Base-by-base conservation (phyloP, 2,329 filamentous ascomycete species). In the Neofusicoccum laricinum region DNA sequence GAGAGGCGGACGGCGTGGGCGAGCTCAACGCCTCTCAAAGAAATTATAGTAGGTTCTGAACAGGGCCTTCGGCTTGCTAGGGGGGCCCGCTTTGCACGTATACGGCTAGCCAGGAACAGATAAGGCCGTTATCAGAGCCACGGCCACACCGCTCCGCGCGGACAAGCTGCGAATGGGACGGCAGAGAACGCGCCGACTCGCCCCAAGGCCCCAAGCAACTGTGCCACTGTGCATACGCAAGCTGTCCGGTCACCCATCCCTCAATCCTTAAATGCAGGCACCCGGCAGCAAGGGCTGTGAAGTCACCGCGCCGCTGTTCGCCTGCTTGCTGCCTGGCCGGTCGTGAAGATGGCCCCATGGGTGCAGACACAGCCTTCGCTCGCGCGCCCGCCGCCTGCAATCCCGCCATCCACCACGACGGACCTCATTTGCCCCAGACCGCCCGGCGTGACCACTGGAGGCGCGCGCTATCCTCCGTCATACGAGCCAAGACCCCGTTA, bases 171-270 rank as follows among this genome's bases (percentile, higher is more conserved):
- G 19, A 25, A 15, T 43, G 38, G 34, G 17, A 17, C 40, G 40
- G 5, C 41, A 59, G 25, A 21, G 15, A 40, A 8, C 12, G 10
- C 30, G n/a, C 49, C n/a, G 15, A 19, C 32, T 3, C 15, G 40
- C 51, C n/a, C n/a, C n/a, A n/a, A n/a, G n/a, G n/a, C n/a, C n/a
- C 51, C 7, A 17, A 4, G 10, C 55, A 21, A 25, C 55, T 21
- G 55, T 59, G 55, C 30, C 41, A 36, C 41, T 6, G 30, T 59
- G 55, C 55, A 58, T 40, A 58, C 53, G 53, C 53, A 58, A 46
- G 40, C 55, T 11, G 8, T 10, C 40, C 32, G 12, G 14, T 19
- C 30, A 19, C 21, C 25, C 12, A 7, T 19, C 15, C 10, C 51
- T 30, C 21, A 21, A n/a, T 43, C 25, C 40, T 21, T 48, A 46